phyloP scores from a whole-genome alignment of 2,329 filamentous ascomycete genomes.

The Aspergillus sergii region DNA sequence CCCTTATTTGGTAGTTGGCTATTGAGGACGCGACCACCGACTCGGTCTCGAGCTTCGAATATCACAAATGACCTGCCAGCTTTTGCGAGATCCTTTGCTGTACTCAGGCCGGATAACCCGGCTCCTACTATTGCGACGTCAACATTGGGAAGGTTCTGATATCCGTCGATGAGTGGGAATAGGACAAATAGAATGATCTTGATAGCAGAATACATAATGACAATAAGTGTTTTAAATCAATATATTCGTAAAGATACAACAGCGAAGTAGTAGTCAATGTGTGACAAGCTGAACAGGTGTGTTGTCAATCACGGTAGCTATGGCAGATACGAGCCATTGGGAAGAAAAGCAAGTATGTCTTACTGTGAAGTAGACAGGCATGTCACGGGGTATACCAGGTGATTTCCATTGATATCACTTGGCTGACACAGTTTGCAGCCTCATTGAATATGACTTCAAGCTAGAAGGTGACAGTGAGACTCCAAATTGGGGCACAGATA shows the following conservation, averaged over 20 bases:
- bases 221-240: neutral
- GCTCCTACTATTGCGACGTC: constrained; percentile 12
- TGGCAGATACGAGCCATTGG: neutral
- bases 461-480: neutral
- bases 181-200: neutral
- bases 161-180: neutral
- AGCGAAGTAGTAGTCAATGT: neutral
- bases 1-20: constrained; percentile 16
- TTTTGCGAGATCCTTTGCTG: constrained; percentile 13
- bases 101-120: constrained; percentile 6
- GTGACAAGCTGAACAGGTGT: neutral
- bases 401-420: neutral
- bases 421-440: neutral
- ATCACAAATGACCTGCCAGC: constrained; percentile 14
- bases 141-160: neutral
- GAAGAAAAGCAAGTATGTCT: neutral
- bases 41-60: constrained; percentile 22
- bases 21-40: constrained; percentile 22
- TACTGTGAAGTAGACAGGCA: neutral
- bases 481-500: neutral
- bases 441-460: neutral
- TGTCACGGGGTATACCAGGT: neutral
- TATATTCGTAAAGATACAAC: too few relatives aligned
- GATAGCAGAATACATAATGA: neutral
- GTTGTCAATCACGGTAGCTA: neutral